Base-by-base conservation (phyloP, 2,329 filamentous ascomycete species). In the Clonostachys byssicola region DNA sequence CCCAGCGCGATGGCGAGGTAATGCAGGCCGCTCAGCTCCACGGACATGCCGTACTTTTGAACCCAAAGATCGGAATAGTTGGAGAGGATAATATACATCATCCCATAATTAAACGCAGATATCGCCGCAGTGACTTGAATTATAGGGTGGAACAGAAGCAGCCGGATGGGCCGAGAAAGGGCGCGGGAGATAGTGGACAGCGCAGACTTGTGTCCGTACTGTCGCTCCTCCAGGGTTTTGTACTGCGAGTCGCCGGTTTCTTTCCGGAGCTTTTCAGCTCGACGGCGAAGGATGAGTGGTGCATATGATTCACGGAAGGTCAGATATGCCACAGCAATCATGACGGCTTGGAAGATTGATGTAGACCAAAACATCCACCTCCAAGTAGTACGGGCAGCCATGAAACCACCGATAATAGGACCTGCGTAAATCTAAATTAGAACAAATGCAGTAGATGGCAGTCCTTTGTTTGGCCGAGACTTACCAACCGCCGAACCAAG, bases 1-100 rank as follows among this genome's bases (percentile, higher is more conserved):
- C 85, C 85, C 0, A 85, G 39, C 0, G 78, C 81, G 17, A 81
- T 73, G 10, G 83, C 78, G 39, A 86, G 73, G 61, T 85, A 86
- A 60, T 86, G 83, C 1, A 87, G 60, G 1, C 80, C 80, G n/a
- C 77, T 80, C 30, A 80, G 78, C 45, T 78, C 76, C 10, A 75
- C 67, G 1, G 73, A 72, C 54, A 84, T 71, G 46, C 70, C 57
- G 55, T 88, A 89, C 13, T 69, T 62, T 0, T 58, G 52, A 3
- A 61, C 68, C 80, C 81, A 88, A 1, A 88, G 66, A 0, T 61
- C 56, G 0, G 84, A 77, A 52, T 85, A 85, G 3, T 77, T 85
- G 0, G 79, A 77, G 1, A 88, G 72, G 33, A 83, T 71, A 18
- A 87, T 75, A 48, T 86, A 87, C 57, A 86, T 75, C 1, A 83